Evolutionary conservation across 2,329 filamentous ascomycete species (phyloP).

Genomic region (Phialophora macrospora): DNA sequence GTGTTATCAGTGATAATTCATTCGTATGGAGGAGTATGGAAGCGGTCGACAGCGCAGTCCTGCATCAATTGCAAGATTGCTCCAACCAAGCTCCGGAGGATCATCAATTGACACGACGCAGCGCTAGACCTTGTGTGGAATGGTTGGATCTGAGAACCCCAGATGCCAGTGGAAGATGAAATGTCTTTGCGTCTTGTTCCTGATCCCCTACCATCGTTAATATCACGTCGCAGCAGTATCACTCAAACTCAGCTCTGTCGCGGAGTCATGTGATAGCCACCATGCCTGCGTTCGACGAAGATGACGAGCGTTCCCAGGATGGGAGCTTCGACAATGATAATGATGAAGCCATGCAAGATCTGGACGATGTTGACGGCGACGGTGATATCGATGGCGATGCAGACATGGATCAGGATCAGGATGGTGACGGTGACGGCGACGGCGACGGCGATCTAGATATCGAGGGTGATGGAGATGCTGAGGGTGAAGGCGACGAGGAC

Average conservation of each 20-base stretch:
- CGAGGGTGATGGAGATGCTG: conserved; percentile 49
- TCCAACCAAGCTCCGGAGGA: background rate
- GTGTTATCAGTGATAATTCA: no score
- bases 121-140: background rate
- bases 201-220: background rate
- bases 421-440: conserved; percentile 48
- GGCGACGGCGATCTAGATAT: conserved; percentile 46
- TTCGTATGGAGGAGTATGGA: no score
- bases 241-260: background rate
- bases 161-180: background rate
- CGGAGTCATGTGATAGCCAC: background rate
- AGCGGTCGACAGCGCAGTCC: no score
- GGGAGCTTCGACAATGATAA: conserved; percentile 56
- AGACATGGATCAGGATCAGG: conserved; percentile 48
- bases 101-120: background rate
- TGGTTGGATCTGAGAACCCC: background rate
- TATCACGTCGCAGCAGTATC: background rate
- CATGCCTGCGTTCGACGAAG: conserved; percentile 45
- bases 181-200: background rate
- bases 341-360: conserved; percentile 53
- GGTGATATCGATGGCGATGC: conserved; percentile 50
- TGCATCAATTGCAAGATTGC: background rate
- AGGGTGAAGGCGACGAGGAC: conserved; percentile 57
- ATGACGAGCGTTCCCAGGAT: conserved; percentile 52
- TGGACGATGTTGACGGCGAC: conserved; percentile 44